These are phyloP conservation scores for Aspergillus vadensis DNA, from an alignment of 2,329 filamentous ascomycete genomes.

Conservation along the genomic window DNA sequence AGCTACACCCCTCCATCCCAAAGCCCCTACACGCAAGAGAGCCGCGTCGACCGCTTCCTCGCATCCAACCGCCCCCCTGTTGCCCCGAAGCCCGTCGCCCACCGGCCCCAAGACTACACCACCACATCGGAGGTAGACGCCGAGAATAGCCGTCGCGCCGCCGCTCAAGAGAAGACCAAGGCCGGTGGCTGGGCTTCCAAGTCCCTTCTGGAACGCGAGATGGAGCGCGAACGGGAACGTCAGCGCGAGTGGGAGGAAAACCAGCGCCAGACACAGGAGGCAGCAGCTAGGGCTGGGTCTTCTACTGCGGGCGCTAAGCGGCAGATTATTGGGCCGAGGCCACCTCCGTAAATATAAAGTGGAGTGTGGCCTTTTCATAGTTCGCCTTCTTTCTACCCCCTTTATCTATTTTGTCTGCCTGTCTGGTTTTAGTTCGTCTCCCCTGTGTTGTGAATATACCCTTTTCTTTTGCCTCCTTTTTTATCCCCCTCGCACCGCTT, in stretches of 20 bases:
- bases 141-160: conserved; percentile 57
- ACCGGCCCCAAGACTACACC: conserved; percentile 49
- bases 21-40: conserved; percentile 28
- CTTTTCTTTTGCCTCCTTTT: too few relatives aligned
- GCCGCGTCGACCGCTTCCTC: conserved; percentile 59
- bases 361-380: too few relatives aligned
- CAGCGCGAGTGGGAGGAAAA: conserved; percentile 66
- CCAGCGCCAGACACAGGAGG: conserved; percentile 54
- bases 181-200: conserved; percentile 64
- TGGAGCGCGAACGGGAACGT: conserved; percentile 66
- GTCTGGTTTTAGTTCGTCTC: too few relatives aligned
- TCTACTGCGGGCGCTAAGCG: conserved; percentile 56
- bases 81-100: conserved; percentile 40
- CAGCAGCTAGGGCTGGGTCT: conserved; percentile 44
- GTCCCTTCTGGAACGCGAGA: conserved; percentile 65
- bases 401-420: too few relatives aligned
- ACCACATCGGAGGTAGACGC: conserved; percentile 58
- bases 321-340: conserved; percentile 65
- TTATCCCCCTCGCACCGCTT: too few relatives aligned
- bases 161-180: conserved; percentile 59
- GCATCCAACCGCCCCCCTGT: conserved; percentile 56
- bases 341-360: conserved; percentile 39
- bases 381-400: too few relatives aligned
- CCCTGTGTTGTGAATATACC: too few relatives aligned
- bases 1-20: conserved; percentile 36